A percentile compares a stretch with the other conserved stretches of the same genome.
phyloP scores from a whole-genome alignment of 768 basidiomycete species.

The Mycena sanguinolenta region DNA sequence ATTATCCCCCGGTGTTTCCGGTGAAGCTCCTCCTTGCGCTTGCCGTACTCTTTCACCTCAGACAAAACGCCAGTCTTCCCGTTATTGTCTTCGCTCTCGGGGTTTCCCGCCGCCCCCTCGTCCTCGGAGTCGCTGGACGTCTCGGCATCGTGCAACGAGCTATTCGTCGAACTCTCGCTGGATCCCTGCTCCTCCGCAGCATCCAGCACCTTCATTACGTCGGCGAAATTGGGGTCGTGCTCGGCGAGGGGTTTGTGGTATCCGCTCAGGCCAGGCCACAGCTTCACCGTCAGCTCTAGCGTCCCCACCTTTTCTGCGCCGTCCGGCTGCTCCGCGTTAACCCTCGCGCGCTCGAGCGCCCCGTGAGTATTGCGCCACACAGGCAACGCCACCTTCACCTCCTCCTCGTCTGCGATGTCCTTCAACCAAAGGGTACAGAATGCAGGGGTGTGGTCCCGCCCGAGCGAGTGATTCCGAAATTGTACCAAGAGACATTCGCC shows the following conservation, averaged over 20 bases:
- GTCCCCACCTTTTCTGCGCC: slow-evolving; percentile 44
- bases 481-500: slow-evolving; percentile 55
- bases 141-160: slow-evolving; percentile 42
- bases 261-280: slow-evolving; percentile 58
- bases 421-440: slow-evolving; percentile 58
- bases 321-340: slow-evolving; percentile 32
- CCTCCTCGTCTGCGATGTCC: slow-evolving; percentile 47
- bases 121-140: slow-evolving; percentile 40
- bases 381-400: slow-evolving; percentile 21
- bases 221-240: slow-evolving; percentile 50
- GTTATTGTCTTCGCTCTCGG: background rate
- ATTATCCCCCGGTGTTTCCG: slow-evolving; percentile 72
- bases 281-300: slow-evolving; percentile 53
- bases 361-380: slow-evolving; percentile 35
- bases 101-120: slow-evolving; percentile 27
- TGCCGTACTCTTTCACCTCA: slow-evolving; percentile 57
- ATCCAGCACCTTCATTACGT: slow-evolving; percentile 60
- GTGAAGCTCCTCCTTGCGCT: slow-evolving; percentile 59
- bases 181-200: slow-evolving; percentile 54
- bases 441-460: slow-evolving; percentile 51
- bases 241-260: slow-evolving; percentile 54
- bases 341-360: slow-evolving; percentile 35
- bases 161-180: slow-evolving; percentile 31
- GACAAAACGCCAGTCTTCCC: slow-evolving; percentile 41
- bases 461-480: slow-evolving; percentile 50